Evolutionary conservation across 225 moss, liverwort and hornwort species (phyloP), one percentile per base, ranked within the genome.

Genomic region (Physcomitrium patens): DNA sequence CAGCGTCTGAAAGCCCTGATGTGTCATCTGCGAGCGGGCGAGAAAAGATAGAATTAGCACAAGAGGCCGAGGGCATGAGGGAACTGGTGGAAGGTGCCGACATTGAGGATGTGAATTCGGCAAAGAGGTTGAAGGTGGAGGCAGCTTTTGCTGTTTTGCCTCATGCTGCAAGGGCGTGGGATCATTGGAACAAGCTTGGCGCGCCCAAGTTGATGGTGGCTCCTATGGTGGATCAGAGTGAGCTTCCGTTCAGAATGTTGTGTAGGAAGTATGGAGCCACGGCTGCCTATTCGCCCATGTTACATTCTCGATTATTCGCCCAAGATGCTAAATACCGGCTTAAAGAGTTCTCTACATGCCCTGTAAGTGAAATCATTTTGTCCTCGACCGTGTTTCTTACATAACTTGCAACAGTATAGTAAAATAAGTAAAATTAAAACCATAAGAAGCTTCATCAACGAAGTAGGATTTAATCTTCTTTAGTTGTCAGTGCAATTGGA

Each of bases 171-270:
- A 84, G 73, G 66, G 99, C 95, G 10, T 95, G 95, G 99, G 91
- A 92, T 74, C 90, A 99, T 56, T 99, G 99, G 99, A 90, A 76
- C 46, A 88, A 84, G 77, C 83, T 99, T 12, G 99, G 99, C 27
- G 87, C 86, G 46, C 99, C 99, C 27, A 93, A 82, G 78, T 76
- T 95, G 62, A 86, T 91, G 72, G 99, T 99, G 50, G 99, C 99
- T 8, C 99, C 99, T 12, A 99, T 99, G 99, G 99, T 99, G 41
- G 99, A 99, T 77, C 95, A 99, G 75, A 95, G 95, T 71, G 99
- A 99, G 90, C 88, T 99, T 37, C 99, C 99, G 31, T 99, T 99
- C 75, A 88, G 95, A 49, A 94, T 99, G 99, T 75, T 99, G 55
- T 99, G 99, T 72, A 82, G 99, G 79, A 99, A 93, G 70, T 99